Conservation (phyloP, 441 rosid species). For the Syzygium malaccense region DNA sequence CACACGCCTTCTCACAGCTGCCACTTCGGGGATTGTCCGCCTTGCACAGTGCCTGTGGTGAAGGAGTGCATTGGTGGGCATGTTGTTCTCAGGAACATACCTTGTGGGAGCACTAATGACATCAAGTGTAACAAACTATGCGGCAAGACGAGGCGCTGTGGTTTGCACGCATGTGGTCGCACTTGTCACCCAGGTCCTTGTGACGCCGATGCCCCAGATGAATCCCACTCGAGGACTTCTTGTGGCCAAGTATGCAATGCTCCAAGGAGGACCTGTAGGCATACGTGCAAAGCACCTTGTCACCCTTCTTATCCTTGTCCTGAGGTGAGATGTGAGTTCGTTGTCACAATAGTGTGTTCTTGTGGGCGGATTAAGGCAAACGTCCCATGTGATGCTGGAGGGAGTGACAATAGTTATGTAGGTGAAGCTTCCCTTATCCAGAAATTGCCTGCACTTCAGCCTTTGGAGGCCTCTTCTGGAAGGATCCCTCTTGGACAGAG, state of each 20-base stretch:
- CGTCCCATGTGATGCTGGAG: slow-evolving; percentile 96
- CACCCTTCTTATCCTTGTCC: slow-evolving; percentile 88
- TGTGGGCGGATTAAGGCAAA: slow-evolving; percentile 76
- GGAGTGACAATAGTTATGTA: slow-evolving; percentile 28
- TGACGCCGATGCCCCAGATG: slow-evolving; percentile 36
- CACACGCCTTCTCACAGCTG: slow-evolving; percentile 86
- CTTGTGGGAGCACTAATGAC: slow-evolving; percentile 80
- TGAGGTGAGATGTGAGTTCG: slow-evolving; percentile 74
- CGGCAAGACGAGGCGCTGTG: slow-evolving; percentile 91
- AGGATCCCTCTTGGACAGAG: slow-evolving; percentile 83
- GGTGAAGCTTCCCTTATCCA: slow-evolving; percentile 66
- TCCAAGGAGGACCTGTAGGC: slow-evolving; percentile 90
- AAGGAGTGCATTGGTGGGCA: slow-evolving; percentile 97
- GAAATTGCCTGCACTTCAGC: slow-evolving; percentile 86
- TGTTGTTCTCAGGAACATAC: slow-evolving; percentile 91
- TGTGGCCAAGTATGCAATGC: slow-evolving; percentile 98
- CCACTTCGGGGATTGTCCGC: slow-evolving; percentile 97
- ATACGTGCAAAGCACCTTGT: slow-evolving; percentile 74
- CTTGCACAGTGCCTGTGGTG: slow-evolving; percentile 87
- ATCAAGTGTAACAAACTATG: slow-evolving; percentile 89
- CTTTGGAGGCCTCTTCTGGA: slow-evolving; percentile 49
- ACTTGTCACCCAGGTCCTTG: slow-evolving; percentile 85
- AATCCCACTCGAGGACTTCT: slow-evolving; percentile 45
- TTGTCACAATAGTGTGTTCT: slow-evolving; percentile 70
- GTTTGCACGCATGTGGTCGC: slow-evolving; percentile 93